These are phyloP conservation scores for Serendipita sp. DNA, from an alignment of 768 basidiomycete species.

Conservation along the genomic window DNA sequence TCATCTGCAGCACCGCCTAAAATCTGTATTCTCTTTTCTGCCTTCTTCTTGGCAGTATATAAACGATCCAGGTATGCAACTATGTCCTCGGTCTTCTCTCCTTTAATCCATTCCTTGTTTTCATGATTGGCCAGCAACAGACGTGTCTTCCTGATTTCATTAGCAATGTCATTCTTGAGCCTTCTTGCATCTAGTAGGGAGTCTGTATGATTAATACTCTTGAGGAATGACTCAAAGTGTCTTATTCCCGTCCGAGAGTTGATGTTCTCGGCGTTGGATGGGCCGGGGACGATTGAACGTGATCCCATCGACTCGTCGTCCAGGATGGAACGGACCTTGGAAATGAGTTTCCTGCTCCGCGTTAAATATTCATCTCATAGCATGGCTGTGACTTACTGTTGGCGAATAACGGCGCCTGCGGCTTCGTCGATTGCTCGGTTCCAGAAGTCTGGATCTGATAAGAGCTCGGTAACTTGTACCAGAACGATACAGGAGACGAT, in stretches of 20 bases:
- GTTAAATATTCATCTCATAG: neutral
- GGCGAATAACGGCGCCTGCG: slow-evolving; percentile 54
- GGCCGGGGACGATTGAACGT: slow-evolving; percentile 22
- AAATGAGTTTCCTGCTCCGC: slow-evolving; percentile 53
- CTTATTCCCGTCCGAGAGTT: slow-evolving; percentile 66
- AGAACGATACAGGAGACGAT: slow-evolving; percentile 68
- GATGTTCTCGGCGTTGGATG: slow-evolving; percentile 46
- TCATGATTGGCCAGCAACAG: slow-evolving; percentile 65
- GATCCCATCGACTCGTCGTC: slow-evolving; percentile 61
- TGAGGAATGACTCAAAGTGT: slow-evolving; percentile 83
- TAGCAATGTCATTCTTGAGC: slow-evolving; percentile 79
- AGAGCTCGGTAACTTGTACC: slow-evolving; percentile 80
- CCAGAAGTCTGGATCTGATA: slow-evolving; percentile 95
- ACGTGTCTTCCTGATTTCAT: slow-evolving; percentile 78
- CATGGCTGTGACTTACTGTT: slow-evolving; percentile 32
- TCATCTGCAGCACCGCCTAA: slow-evolving; percentile 53
- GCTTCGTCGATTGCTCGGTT: slow-evolving; percentile 84
- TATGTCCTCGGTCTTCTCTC: slow-evolving; percentile 68
- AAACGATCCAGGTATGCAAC: slow-evolving; percentile 78
- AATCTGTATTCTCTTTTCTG: slow-evolving; percentile 69
- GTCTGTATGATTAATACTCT: slow-evolving; percentile 65
- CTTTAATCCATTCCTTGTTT: slow-evolving; percentile 79
- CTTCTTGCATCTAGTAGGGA: slow-evolving; percentile 80
- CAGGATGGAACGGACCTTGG: slow-evolving; percentile 70
- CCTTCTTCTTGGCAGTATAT: slow-evolving; percentile 75